Base-by-base conservation (phyloP, 805 yeast species). In the Scheffersomyces stipitis region DNA sequence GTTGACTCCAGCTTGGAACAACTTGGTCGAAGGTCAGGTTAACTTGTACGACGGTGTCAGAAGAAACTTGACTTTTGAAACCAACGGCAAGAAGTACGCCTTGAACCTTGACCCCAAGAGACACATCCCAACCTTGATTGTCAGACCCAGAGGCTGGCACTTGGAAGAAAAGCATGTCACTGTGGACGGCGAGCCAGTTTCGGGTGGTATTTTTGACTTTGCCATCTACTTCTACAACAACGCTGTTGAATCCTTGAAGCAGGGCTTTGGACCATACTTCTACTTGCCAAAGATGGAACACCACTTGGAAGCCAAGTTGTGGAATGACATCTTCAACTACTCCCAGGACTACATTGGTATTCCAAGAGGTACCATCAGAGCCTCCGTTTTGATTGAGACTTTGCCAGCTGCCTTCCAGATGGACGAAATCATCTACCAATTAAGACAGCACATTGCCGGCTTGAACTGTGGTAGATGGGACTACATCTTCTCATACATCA, bases 401-500 rank as follows among this genome's bases (percentile, higher is more conserved):
- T 69, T 85, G 48, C 95, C 93, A 27, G 89, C 87, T 30, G 88
- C 90, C 12, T 85, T 81, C 75, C 93, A 85, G 64, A 80, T 85
- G 82, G 90, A 85, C 56, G 95, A 85, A 64, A 84, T 85, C 48
- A 76, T 85, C 52, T 85, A 78, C 56, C 85, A 85, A 54, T 71
- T 85, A 56, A 73, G 88, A 61, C 80, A 78, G 34, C 95, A 85
- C 61, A 81, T 85, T 36, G 75, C 84, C 7, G 95, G 93, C 38
- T 73, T 85, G 62, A 85, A 85, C 67, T 85, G 93, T 73, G 95
- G 95, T 51, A 76, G 95, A 66, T 85, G 93, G 91, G 95, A 85
- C 64, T 85, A 85, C 66, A 84, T 85, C 63, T 85, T 85, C 67
- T 80, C 86, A 26, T 82, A 86, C 44, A 83, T 85, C 60, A 85